Percentiles rank a stretch among this genome's conserved stretches.
These are phyloP conservation scores for Purshia tridentata DNA, from an alignment of 306 rosid species.

Conservation along the genomic window DNA sequence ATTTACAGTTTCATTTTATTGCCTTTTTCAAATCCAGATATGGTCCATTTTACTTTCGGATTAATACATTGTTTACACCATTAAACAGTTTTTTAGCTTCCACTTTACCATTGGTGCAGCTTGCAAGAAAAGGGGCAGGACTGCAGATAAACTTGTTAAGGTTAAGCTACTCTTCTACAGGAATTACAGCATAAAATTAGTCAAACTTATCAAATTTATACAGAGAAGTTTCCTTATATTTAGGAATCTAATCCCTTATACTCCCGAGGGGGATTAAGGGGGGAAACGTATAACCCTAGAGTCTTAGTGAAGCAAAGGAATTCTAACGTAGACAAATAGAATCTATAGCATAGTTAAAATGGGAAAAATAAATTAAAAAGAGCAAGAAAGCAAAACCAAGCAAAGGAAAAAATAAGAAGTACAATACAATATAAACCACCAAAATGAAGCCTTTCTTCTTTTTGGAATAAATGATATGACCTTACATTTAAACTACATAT, in stretches of 20 bases:
- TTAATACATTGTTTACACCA: background rate
- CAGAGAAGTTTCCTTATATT: background rate
- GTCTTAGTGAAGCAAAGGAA: background rate
- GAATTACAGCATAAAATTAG: background rate
- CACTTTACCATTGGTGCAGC: background rate
- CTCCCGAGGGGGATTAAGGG: too few species aligned
- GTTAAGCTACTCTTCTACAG: background rate
- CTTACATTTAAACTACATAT: background rate
- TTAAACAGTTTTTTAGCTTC: background rate
- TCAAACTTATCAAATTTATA: background rate
- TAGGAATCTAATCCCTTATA: constrained; percentile 1
- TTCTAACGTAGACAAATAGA: background rate
- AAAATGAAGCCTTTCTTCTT: background rate
- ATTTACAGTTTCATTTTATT: background rate
- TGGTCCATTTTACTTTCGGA: background rate
- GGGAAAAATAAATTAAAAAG: background rate
- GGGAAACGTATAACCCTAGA: too few species aligned
- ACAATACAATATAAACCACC: background rate
- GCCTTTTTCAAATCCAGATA: background rate
- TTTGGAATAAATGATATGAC: background rate
- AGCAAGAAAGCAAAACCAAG: constrained; percentile 6
- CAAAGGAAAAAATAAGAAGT: constrained; percentile 11
- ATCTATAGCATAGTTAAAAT: background rate
- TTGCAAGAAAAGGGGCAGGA: background rate
- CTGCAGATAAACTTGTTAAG: background rate